A percentile compares a stretch with the other conserved stretches of the same genome.
phyloP scores from a whole-genome alignment of 2,329 filamentous ascomycete genomes.

The Fusarium agapanthi region DNA sequence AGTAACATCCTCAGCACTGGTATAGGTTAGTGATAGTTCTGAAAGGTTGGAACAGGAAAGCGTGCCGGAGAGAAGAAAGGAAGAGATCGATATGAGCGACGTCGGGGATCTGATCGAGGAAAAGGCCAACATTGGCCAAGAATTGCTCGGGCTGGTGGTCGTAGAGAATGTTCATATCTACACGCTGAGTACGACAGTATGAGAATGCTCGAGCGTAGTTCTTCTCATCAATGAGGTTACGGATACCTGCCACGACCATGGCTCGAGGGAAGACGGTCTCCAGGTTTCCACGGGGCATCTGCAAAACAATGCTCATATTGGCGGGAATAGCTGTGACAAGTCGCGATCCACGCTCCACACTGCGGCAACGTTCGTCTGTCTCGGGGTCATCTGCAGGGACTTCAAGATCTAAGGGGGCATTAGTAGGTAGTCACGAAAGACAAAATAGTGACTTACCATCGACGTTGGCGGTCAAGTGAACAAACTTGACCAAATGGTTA shows the following conservation, averaged over 20 bases:
- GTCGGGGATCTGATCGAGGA: constrained; percentile 85
- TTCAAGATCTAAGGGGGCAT: constrained; percentile 70
- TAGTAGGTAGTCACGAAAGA: constrained; percentile 11
- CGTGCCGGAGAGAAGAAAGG: constrained; percentile 81
- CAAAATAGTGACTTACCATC: constrained; percentile 61
- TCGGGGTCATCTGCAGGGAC: constrained; percentile 89
- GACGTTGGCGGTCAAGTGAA: constrained; percentile 73
- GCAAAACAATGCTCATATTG: constrained; percentile 83
- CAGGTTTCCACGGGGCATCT: constrained; percentile 95
- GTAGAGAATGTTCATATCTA: constrained; percentile 97
- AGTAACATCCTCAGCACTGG: constrained; percentile 87
- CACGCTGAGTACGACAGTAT: constrained; percentile 89
- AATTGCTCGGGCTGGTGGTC: constrained; percentile 93
- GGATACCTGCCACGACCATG: constrained; percentile 89
- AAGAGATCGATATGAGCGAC: constrained; percentile 89
- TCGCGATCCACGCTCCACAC: constrained; percentile 86
- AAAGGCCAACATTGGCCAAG: constrained; percentile 75
- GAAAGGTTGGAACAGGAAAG: not conserved
- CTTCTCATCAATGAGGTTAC: constrained; percentile 79
- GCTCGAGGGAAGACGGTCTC: constrained; percentile 95
- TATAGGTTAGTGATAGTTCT: constrained; percentile 41
- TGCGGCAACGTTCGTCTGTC: constrained; percentile 89
- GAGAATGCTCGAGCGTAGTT: constrained; percentile 87
- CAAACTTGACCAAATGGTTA: constrained; percentile 92
- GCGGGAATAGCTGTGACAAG: constrained; percentile 91